Conservation (phyloP, 345 rosid genomes). For the Rhizophora mangle region DNA sequence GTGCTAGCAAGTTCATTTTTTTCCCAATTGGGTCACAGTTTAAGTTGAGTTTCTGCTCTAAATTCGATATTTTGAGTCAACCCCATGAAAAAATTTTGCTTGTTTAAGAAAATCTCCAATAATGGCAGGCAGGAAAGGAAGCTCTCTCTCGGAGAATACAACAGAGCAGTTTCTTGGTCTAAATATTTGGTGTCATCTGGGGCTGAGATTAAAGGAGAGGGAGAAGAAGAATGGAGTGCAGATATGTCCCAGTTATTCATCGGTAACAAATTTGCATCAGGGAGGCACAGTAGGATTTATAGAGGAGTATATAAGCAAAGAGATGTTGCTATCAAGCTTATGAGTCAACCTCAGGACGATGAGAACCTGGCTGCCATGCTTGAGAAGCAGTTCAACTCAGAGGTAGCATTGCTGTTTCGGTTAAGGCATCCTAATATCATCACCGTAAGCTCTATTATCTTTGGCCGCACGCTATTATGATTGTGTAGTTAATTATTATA, state of each 20-base stretch:
- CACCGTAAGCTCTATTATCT: slow-evolving; percentile 41
- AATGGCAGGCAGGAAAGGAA: slow-evolving; percentile 48
- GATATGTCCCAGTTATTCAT: slow-evolving; percentile 73
- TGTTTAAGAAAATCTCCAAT: slow-evolving; percentile 56
- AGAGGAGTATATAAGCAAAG: slow-evolving; percentile 65
- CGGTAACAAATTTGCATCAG: slow-evolving; percentile 68
- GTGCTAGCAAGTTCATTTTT: slow-evolving; percentile 18
- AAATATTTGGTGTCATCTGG: slow-evolving; percentile 76
- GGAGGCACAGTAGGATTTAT: slow-evolving; percentile 77
- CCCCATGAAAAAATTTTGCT: slow-evolving; percentile 56
- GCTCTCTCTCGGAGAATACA: slow-evolving; percentile 69
- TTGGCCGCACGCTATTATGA: background rate
- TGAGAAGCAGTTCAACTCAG: slow-evolving; percentile 70
- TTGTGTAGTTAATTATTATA: slow-evolving; percentile 1
- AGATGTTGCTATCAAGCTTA: slow-evolving; percentile 72
- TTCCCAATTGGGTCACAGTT: slow-evolving; percentile 2
- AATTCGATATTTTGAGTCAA: slow-evolving; percentile 11
- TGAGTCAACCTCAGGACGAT: slow-evolving; percentile 76
- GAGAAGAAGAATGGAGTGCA: slow-evolving; percentile 70
- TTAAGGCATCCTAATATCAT: slow-evolving; percentile 63
- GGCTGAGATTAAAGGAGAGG: slow-evolving; percentile 67
- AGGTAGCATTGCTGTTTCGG: slow-evolving; percentile 60
- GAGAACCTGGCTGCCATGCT: slow-evolving; percentile 53
- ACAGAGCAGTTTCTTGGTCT: slow-evolving; percentile 70
- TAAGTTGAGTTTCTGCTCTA: background rate